Evolutionary conservation across 306 rosid species (phyloP).

Genomic region (Begonia loranthoides): DNA sequence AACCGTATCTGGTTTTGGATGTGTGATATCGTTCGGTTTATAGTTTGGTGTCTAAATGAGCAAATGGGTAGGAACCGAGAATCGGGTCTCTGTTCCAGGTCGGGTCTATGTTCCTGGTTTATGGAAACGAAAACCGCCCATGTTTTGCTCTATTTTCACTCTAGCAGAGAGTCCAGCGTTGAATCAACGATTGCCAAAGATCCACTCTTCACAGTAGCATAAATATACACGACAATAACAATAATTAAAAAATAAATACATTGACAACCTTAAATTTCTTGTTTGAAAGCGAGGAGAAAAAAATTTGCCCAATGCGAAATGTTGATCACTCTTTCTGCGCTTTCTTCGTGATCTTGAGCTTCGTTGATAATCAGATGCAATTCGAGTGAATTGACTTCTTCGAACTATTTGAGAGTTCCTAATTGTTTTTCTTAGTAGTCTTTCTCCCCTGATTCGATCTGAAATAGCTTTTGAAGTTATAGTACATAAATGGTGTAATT

Average conservation of each 20-base stretch:
- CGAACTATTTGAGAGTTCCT: conserved; percentile 51
- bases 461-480: no score
- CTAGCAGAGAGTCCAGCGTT: conserved; percentile 45
- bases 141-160: no score
- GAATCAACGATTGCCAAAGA: conserved; percentile 53
- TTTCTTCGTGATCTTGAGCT: conserved; percentile 26
- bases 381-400: conserved; percentile 43
- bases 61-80: no score
- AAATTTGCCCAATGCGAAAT: conserved; percentile 49
- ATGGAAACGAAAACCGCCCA: no score
- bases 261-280: background rate
- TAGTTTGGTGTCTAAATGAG: no score
- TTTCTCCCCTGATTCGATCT: conserved; percentile 29
- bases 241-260: no score
- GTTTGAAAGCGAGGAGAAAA: conserved; percentile 30
- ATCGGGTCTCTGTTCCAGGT: no score
- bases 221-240: conserved; percentile 19
- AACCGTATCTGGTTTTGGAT: no score
- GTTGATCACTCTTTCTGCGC: conserved; percentile 48
- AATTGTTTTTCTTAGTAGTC: conserved; percentile 55
- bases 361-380: conserved; percentile 5
- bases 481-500: no score
- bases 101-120: no score
- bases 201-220: conserved; percentile 40
- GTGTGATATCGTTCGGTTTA: no score